Evolutionary conservation across 2,329 filamentous ascomycete genomes (phyloP).

Genomic region (Ascochyta fabae): DNA sequence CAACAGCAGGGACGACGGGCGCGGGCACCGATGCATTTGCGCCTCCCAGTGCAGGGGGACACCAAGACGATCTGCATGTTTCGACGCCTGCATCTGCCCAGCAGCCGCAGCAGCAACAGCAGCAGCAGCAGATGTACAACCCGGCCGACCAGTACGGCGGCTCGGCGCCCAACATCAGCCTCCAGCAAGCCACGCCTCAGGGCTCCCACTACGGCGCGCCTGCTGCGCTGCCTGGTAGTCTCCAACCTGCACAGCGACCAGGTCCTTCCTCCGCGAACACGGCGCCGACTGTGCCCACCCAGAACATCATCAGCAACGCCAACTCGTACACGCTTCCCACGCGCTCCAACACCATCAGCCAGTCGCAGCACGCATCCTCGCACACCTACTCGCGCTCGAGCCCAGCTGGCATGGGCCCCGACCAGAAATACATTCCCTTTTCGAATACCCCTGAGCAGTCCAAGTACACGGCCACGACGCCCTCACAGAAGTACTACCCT

Average conservation of each 20-base stretch:
- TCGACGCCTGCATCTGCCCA: slow-evolving; percentile 50
- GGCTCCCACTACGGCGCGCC: slow-evolving; percentile 54
- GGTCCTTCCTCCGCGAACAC: slow-evolving; percentile 61
- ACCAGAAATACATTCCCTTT: slow-evolving; percentile 68
- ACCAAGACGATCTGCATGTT: slow-evolving; percentile 64
- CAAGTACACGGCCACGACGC: slow-evolving; percentile 51
- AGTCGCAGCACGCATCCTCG: slow-evolving; percentile 53
- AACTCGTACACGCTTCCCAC: slow-evolving; percentile 69
- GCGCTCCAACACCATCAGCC: slow-evolving; percentile 68
- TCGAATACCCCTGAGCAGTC: slow-evolving; percentile 67
- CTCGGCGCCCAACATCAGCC: slow-evolving; percentile 61
- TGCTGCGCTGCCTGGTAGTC: slow-evolving; percentile 62
- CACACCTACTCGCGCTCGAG: slow-evolving; percentile 82
- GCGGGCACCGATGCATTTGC: slow-evolving; percentile 55
- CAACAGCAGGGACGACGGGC: slow-evolving; percentile 50
- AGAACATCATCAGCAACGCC: slow-evolving; percentile 59
- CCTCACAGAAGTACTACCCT: slow-evolving; percentile 66
- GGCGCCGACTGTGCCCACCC: slow-evolving; percentile 63
- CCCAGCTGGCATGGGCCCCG: slow-evolving; percentile 67
- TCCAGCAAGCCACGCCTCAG: slow-evolving; percentile 63
- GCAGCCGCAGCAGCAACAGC: slow-evolving; percentile 30
- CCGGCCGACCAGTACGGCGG: slow-evolving; percentile 57
- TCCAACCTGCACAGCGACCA: slow-evolving; percentile 63
- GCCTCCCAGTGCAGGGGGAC: slow-evolving; percentile 46
- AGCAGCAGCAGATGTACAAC: slow-evolving; percentile 51